These are phyloP conservation scores for Lentinus brumalis DNA, from an alignment of 768 basidiomycete species.

Conservation along the genomic window DNA sequence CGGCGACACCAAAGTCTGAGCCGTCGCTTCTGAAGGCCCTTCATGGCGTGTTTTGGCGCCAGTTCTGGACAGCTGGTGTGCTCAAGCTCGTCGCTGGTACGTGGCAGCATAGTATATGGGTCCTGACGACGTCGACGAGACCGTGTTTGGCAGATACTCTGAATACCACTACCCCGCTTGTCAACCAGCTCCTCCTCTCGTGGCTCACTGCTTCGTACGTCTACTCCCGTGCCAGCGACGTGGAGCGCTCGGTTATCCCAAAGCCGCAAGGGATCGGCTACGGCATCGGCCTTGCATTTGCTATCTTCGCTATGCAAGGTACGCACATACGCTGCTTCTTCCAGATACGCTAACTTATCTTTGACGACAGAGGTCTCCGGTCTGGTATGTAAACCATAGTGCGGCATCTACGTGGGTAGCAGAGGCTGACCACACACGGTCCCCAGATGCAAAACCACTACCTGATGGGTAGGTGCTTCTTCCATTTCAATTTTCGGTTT, in stretches of 20 bases:
- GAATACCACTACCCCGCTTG: slow-evolving; percentile 54
- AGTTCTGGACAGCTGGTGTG: slow-evolving; percentile 51
- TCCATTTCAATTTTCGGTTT: background rate
- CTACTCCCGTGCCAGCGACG: slow-evolving; percentile 39
- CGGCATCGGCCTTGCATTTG: slow-evolving; percentile 62
- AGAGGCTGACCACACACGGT: background rate
- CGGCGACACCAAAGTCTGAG: slow-evolving; percentile 39
- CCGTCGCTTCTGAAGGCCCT: slow-evolving; percentile 53
- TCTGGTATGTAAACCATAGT: slow-evolving; percentile 23
- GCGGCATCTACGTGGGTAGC: background rate
- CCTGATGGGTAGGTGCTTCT: slow-evolving; percentile 34
- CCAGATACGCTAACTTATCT: background rate
- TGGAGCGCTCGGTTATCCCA: slow-evolving; percentile 37
- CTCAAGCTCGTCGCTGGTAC: slow-evolving; percentile 45
- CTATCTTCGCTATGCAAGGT: slow-evolving; percentile 65
- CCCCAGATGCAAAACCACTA: slow-evolving; percentile 44
- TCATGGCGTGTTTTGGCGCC: slow-evolving; percentile 45
- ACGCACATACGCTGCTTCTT: background rate
- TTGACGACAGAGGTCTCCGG: slow-evolving; percentile 36
- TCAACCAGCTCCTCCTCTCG: slow-evolving; percentile 59
- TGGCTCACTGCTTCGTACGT: slow-evolving; percentile 56
- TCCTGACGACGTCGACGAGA: background rate
- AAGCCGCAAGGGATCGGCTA: slow-evolving; percentile 55
- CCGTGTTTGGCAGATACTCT: slow-evolving; percentile 40
- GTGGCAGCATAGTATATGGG: background rate